phyloP scores from a whole-genome alignment of 192 early-diverging fungal species.

The Umbelopsis sp. region DNA sequence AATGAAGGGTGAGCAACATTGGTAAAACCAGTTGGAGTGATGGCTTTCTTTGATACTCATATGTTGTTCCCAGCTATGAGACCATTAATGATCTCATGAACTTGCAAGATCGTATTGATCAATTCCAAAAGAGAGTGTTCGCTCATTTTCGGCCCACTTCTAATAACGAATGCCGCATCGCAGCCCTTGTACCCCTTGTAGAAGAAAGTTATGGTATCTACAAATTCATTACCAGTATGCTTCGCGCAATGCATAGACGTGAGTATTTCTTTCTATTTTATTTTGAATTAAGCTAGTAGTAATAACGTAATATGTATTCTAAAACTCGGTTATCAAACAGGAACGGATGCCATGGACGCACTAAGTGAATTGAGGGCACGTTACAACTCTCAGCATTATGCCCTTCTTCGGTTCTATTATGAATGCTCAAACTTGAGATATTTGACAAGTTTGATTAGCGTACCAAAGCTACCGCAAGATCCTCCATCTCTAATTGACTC shows the following conservation, averaged over 20 bases:
- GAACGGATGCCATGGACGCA: constrained; percentile 80
- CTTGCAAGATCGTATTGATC: constrained; percentile 89
- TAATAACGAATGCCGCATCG: constrained; percentile 94
- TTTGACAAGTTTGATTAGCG: constrained; percentile 89
- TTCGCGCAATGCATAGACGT: constrained; percentile 94
- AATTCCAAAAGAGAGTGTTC: constrained; percentile 91
- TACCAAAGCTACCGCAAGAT: constrained; percentile 81
- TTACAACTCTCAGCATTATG: constrained; percentile 86
- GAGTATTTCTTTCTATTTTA: constrained; percentile 22
- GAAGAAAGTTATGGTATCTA: constrained; percentile 96
- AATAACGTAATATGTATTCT: background rate
- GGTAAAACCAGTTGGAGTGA: background rate
- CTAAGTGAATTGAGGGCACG: constrained; percentile 84
- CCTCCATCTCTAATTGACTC: constrained; percentile 84
- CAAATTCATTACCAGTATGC: constrained; percentile 93
- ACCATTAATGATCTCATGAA: constrained; percentile 93
- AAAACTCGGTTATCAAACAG: constrained; percentile 12
- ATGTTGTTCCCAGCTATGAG: constrained; percentile 70
- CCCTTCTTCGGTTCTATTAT: constrained; percentile 87
- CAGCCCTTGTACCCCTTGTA: constrained; percentile 92
- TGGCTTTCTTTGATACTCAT: background rate
- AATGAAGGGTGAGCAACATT: constrained; percentile 83
- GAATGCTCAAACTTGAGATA: constrained; percentile 89
- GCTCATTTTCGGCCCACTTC: constrained; percentile 75
- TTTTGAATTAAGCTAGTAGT: background rate